Percentiles rank a stretch among this genome's conserved stretches.
Conservation (phyloP, 495 filamentous ascomycete genomes). For the Penicillium ucsense region DNA sequence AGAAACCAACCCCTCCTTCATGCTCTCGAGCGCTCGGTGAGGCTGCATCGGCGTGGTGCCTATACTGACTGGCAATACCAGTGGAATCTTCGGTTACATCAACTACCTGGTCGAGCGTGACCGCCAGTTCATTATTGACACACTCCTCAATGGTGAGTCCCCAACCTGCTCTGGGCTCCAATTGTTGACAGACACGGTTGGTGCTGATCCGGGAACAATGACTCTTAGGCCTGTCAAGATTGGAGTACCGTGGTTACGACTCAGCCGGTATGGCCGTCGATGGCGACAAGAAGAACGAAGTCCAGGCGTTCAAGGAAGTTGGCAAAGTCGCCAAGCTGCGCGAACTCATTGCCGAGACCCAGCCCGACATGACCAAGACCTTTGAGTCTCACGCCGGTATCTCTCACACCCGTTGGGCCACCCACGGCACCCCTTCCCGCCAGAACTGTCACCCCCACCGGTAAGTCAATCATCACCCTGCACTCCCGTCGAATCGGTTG, state of each 20-base stretch:
- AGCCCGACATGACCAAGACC: constrained; percentile 77
- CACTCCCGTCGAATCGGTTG: neutral
- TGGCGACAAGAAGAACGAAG: constrained; percentile 97
- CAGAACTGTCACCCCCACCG: constrained; percentile 96
- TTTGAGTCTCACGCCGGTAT: constrained; percentile 98
- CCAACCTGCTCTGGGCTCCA: neutral
- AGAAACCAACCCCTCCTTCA: neutral
- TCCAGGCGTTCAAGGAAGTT: constrained; percentile 96
- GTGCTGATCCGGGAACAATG: neutral
- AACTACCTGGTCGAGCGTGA: constrained; percentile 89
- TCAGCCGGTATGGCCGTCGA: constrained; percentile 93
- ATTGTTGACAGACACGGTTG: neutral
- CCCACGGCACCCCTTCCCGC: constrained; percentile 88
- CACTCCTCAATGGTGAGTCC: constrained; percentile 80
- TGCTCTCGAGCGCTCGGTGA: no score
- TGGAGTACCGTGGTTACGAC: constrained; percentile 96
- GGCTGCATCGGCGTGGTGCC: neutral
- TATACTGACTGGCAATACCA: constrained; percentile 20
- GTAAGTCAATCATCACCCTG: constrained; percentile 39
- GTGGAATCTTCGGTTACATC: constrained; percentile 99
- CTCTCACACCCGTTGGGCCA: constrained; percentile 97
- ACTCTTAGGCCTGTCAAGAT: constrained; percentile 59
- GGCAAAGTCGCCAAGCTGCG: constrained; percentile 96
- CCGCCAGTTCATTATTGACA: constrained; percentile 86
- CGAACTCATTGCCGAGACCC: constrained; percentile 74